Percentiles rank a stretch among this genome's conserved stretches.
Conservation (phyloP, 768 basidiomycete genomes). For the Calocera viscosa region DNA sequence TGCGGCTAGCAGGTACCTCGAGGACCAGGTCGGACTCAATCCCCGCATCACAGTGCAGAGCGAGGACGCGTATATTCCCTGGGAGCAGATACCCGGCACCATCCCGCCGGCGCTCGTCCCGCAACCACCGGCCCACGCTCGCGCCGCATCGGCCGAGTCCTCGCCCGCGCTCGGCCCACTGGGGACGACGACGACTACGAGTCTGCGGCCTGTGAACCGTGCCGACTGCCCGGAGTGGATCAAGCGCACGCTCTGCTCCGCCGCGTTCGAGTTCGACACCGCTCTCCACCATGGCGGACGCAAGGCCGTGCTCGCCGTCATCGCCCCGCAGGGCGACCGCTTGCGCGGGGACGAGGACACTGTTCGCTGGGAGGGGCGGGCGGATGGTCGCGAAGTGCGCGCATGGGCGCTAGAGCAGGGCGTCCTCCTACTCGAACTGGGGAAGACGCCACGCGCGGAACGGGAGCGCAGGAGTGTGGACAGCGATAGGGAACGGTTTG, state of each 20-base stretch:
- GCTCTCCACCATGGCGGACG: background rate
- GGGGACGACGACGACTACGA: background rate
- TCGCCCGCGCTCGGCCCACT: background rate
- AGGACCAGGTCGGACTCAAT: slow-evolving; percentile 74
- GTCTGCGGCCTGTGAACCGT: background rate
- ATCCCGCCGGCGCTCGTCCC: slow-evolving; percentile 21
- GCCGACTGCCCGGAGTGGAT: slow-evolving; percentile 1
- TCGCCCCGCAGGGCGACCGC: background rate
- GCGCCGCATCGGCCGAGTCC: background rate
- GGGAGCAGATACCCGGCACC: slow-evolving; percentile 57
- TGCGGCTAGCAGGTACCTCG: slow-evolving; percentile 75
- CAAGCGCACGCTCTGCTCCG: background rate
- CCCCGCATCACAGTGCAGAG: slow-evolving; percentile 68
- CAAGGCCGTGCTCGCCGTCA: background rate
- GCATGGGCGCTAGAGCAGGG: background rate
- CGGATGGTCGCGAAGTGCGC: background rate
- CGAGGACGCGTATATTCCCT: slow-evolving; percentile 69
- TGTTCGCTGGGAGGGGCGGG: background rate
- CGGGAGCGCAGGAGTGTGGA: background rate
- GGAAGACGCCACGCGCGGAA: background rate
- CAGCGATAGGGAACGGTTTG: background rate
- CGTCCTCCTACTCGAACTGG: background rate
- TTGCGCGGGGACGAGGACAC: background rate
- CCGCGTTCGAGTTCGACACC: background rate
- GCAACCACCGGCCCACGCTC: background rate